A percentile compares a stretch with the other conserved stretches of the same genome.
These are phyloP conservation scores for Prunus padus DNA, from an alignment of 306 rosid genomes.

Conservation along the genomic window DNA sequence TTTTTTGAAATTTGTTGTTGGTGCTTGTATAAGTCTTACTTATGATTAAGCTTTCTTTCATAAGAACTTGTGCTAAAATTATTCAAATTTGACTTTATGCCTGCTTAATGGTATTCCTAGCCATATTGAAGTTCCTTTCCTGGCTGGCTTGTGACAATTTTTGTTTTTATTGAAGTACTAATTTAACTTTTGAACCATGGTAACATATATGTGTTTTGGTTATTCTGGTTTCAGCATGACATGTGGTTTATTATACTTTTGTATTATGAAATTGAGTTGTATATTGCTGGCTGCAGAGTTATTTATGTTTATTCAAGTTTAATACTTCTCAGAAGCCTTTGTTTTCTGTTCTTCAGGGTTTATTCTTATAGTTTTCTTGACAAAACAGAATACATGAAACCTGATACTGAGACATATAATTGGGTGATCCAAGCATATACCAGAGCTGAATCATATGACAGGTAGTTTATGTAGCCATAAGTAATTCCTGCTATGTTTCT, in stretches of 20 bases:
- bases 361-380: constrained; percentile 25
- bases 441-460: constrained; percentile 97
- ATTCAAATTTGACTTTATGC: not conserved
- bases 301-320: not conserved
- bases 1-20: constrained; percentile 26
- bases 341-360: constrained; percentile 27
- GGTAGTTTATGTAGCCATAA: constrained; percentile 46
- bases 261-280: not conserved
- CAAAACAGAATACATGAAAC: constrained; percentile 77
- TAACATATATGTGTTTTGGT: not conserved
- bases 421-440: constrained; percentile 99
- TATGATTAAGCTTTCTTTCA: not conserved
- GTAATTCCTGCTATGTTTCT: not conserved
- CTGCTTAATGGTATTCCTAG: not conserved
- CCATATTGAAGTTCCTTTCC: not conserved
- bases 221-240: not conserved
- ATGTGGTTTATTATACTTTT: not conserved
- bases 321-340: constrained; percentile 6
- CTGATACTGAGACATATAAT: constrained; percentile 91
- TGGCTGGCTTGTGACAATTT: not conserved
- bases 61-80: not conserved
- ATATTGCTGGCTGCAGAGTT: not conserved
- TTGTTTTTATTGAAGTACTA: not conserved
- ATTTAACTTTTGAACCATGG: not conserved
- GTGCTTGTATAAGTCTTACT: constrained; percentile 12